A percentile compares a stretch with the other conserved stretches of the same genome.
Conservation (phyloP, 2,329 filamentous ascomycete species). For the Penicillium sp. region DNA sequence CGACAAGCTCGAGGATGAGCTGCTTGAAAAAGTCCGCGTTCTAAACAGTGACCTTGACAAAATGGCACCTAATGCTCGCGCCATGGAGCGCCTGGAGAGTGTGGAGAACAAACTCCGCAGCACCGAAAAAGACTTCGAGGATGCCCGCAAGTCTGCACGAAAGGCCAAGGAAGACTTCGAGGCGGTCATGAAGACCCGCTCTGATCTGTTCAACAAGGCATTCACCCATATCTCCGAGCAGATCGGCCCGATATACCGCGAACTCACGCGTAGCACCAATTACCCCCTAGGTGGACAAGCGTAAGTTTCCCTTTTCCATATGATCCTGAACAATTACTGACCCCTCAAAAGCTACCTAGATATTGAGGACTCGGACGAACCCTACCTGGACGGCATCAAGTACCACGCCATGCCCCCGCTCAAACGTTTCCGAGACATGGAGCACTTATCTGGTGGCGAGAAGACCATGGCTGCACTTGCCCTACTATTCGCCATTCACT, state of each 20-base stretch:
- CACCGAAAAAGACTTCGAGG: slow-evolving; percentile 86
- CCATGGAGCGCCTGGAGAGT: slow-evolving; percentile 83
- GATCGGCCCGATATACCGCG: slow-evolving; percentile 90
- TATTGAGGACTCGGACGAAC: slow-evolving; percentile 93
- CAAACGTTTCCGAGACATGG: slow-evolving; percentile 99
- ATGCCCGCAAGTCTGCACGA: slow-evolving; percentile 71
- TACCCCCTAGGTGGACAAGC: slow-evolving; percentile 87
- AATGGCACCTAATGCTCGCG: slow-evolving; percentile 94
- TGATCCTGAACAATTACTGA: slow-evolving; percentile 2
- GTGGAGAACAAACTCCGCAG: slow-evolving; percentile 79
- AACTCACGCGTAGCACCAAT: slow-evolving; percentile 84
- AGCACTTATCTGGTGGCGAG: slow-evolving; percentile 93
- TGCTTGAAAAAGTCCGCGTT: slow-evolving; percentile 73
- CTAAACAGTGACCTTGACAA: slow-evolving; percentile 83
- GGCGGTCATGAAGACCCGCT: slow-evolving; percentile 74
- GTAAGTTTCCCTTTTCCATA: slow-evolving; percentile 33
- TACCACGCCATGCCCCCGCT: slow-evolving; percentile 98
- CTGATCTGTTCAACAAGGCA: slow-evolving; percentile 90
- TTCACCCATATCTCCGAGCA: slow-evolving; percentile 94
- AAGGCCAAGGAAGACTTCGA: slow-evolving; percentile 81
- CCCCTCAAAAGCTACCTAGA: slow-evolving; percentile 66
- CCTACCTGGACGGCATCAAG: slow-evolving; percentile 92
- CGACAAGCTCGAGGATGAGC: slow-evolving; percentile 67
- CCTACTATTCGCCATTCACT: slow-evolving; percentile 95
- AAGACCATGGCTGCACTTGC: slow-evolving; percentile 98